phyloP scores from a whole-genome alignment of 1,284 basidiomycete species.

The Ustilago vetiveriae region DNA sequence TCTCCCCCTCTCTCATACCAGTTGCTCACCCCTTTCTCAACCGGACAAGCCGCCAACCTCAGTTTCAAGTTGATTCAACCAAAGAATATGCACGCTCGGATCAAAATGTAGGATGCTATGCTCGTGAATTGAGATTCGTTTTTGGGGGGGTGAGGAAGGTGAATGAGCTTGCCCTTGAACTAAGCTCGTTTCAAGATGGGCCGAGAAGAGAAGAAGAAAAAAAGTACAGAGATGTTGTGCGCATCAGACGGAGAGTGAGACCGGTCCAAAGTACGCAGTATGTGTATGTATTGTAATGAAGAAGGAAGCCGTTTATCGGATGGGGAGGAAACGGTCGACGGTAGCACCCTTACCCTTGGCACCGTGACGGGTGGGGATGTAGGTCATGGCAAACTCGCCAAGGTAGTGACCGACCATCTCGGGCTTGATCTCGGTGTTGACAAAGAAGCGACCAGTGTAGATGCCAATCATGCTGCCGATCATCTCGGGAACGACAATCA shows the following conservation, averaged over 20 bases:
- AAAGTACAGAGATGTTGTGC: no score
- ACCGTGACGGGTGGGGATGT: slow-evolving; percentile 99
- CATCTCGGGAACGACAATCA: slow-evolving; percentile 99
- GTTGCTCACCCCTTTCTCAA: no score
- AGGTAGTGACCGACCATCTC: slow-evolving; percentile 99
- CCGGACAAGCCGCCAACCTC: no score
- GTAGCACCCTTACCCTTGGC: slow-evolving; percentile 97
- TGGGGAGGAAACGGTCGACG: slow-evolving; percentile 73
- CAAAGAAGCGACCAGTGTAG: slow-evolving; percentile 87
- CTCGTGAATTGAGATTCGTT: slow-evolving; percentile 1
- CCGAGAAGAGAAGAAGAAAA: no score
- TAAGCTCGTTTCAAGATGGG: no score
- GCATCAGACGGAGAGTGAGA: no score
- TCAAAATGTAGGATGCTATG: no score
- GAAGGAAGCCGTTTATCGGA: slow-evolving; percentile 70
- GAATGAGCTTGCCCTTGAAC: no score
- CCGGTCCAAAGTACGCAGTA: not conserved
- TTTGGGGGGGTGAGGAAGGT: not conserved
- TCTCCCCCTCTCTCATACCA: no score
- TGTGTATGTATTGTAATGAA: slow-evolving; percentile 2
- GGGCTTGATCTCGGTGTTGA: slow-evolving; percentile 81
- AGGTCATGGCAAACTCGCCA: slow-evolving; percentile 80
- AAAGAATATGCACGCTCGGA: no score
- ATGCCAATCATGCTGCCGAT: slow-evolving; percentile 71
- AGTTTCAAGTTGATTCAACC: no score